Base-by-base conservation (phyloP, 352 stramenopile genomes). In the Phytophthora boehmeriae region DNA sequence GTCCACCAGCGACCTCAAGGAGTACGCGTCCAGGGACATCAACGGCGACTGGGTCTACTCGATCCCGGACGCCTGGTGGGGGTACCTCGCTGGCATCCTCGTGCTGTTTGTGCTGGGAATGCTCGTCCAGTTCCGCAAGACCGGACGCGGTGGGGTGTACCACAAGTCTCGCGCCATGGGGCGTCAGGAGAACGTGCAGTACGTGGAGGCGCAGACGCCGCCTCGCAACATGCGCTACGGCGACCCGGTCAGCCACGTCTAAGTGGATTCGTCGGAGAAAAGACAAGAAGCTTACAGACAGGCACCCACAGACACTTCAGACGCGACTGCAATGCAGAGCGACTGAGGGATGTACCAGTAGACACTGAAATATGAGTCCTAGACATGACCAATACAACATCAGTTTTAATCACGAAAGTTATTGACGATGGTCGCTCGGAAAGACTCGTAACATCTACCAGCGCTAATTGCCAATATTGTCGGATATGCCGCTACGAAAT, bases 91-190 rank as follows among this genome's bases (percentile, higher is more conserved):
- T 0, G 73, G 67, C 14, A 87, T 80, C 35, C 41, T 87, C 11
- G 65, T 89, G 59, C 75, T 91, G 34, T 80, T 78, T 34, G 54
- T 72, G 22, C 39, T 91, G 14, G 79, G 78, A 5, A 55, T 84
- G 50, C 68, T 76, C 36, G 54, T 91, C n/a, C 82, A 89, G 58
- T 87, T 88, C 64, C 66, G 66, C 54, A 88, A 83, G 71, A 88
- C 78, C 4, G 73, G 63, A 8, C 65, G 62, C n/a, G 67, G 44
- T 11, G 59, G 55, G 13, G 39, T 69, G 17, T 75, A 78, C 61
- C 54, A 81, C 59, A 66, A 69, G 45, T 67, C 68, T 8, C 58
- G 43, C 16, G 54, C 63, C 11, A 45, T 73, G 34, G 63, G 52
- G 8, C 63, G 28, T 16, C 42, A 52, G n/a, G 54, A 73, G 35